Evolutionary conservation across 2,329 filamentous ascomycete species (phyloP).

Genomic region (Xylaria sp.): DNA sequence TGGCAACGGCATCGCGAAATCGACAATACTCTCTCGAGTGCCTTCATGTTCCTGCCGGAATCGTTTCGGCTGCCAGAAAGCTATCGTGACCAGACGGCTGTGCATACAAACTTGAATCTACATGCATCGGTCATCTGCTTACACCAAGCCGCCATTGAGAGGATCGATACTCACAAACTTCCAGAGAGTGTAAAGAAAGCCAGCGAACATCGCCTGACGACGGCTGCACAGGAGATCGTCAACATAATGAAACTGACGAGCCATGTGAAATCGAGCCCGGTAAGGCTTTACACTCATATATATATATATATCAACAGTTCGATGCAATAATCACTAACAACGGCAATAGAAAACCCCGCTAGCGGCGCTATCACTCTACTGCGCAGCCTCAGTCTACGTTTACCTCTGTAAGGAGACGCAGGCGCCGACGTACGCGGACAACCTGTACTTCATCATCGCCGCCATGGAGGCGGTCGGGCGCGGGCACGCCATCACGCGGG

Average conservation of each 20-base stretch:
- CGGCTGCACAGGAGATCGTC: conserved; percentile 82
- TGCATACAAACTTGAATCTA: conserved; percentile 86
- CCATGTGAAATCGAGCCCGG: conserved; percentile 67
- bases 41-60: conserved; percentile 77
- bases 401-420: conserved; percentile 63
- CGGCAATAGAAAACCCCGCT: conserved; percentile 70
- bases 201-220: conserved; percentile 73
- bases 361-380: conserved; percentile 81
- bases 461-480: conserved; percentile 78
- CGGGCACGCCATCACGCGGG: conserved; percentile 75
- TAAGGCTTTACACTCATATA: conserved; percentile 47
- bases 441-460: conserved; percentile 74
- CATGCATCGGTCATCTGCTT: conserved; percentile 87
- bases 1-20: conserved; percentile 85
- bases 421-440: conserved; percentile 48
- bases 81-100: conserved; percentile 69
- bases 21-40: conserved; percentile 78
- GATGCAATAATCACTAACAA: conserved; percentile 12
- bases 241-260: conserved; percentile 80
- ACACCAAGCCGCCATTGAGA: conserved; percentile 86
- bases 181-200: conserved; percentile 66
- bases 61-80: conserved; percentile 72
- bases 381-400: conserved; percentile 81
- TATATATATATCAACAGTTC: neutral
- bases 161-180: conserved; percentile 72